Evolutionary conservation across 371 early-diverging fungal genomes (phyloP).

Genomic region (Blastocladiella emersonii): DNA sequence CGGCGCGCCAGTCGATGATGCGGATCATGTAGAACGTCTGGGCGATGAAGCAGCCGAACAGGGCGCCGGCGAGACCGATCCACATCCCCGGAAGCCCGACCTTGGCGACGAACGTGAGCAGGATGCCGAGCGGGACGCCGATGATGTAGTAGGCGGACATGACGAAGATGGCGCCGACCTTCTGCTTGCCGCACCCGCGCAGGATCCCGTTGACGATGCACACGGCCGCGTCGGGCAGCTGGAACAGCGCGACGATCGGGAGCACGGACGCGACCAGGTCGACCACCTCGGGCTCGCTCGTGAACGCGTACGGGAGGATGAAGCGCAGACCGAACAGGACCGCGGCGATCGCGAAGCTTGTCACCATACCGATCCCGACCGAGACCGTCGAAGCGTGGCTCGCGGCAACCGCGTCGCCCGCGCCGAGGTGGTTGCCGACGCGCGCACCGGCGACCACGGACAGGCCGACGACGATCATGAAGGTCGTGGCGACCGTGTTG

Average conservation of each 20-base stretch:
- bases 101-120: conserved; percentile 32
- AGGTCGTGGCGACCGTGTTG: conserved; percentile 51
- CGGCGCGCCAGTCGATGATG: not conserved
- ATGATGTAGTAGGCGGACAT: conserved; percentile 46
- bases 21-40: not conserved
- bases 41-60: conserved; percentile 18
- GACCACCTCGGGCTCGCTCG: conserved; percentile 51
- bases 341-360: conserved; percentile 22
- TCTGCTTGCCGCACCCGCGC: conserved; percentile 55
- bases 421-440: conserved; percentile 65
- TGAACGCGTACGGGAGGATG: conserved; percentile 34
- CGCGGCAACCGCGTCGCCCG: conserved; percentile 27
- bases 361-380: conserved; percentile 25
- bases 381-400: conserved; percentile 26
- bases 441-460: conserved; percentile 60
- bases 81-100: conserved; percentile 45
- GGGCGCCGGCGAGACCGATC: conserved; percentile 40
- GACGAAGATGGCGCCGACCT: conserved; percentile 50
- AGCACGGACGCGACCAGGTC: conserved; percentile 48
- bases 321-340: conserved; percentile 28
- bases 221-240: conserved; percentile 46
- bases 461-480: conserved; percentile 40
- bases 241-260: conserved; percentile 66
- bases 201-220: conserved; percentile 54
- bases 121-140: conserved; percentile 47